Conservation (phyloP, 768 basidiomycete species). For the Lentinula lateritia region DNA sequence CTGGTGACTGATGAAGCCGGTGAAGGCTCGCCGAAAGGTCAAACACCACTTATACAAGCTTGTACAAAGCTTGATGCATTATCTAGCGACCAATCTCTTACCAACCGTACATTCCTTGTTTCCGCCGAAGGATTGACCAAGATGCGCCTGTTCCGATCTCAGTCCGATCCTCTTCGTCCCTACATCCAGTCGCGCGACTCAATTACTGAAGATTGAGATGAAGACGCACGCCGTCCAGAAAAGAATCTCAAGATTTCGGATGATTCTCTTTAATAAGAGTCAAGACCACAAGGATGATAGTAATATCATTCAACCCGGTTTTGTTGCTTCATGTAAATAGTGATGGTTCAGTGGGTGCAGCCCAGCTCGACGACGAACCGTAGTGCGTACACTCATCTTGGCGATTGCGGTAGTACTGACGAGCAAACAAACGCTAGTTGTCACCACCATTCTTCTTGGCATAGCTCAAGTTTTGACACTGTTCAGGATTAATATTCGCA, state of each 20-base stretch:
- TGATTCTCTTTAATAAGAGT: neutral
- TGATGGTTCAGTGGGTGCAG: constrained; percentile 9
- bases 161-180: neutral
- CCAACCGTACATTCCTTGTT: neutral
- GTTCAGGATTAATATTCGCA: neutral
- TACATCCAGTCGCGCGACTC: neutral
- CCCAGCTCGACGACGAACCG: constrained; percentile 8
- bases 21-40: too few species aligned
- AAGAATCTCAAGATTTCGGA: neutral
- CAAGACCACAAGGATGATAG: neutral
- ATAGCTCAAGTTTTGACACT: constrained; percentile 6
- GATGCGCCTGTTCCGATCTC: neutral
- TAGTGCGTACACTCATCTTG: neutral
- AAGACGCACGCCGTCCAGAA: neutral
- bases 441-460: neutral
- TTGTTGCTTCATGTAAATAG: constrained; percentile 4
- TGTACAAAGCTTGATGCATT: neutral
- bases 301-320: neutral
- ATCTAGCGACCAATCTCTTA: neutral
- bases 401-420: neutral
- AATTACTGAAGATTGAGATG: neutral
- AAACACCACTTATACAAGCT: too few species aligned
- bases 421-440: neutral
- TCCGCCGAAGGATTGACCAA: neutral
- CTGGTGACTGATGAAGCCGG: too few species aligned